Conservation (phyloP, 805 yeast genomes). For the Suhomyces vadensis region DNA sequence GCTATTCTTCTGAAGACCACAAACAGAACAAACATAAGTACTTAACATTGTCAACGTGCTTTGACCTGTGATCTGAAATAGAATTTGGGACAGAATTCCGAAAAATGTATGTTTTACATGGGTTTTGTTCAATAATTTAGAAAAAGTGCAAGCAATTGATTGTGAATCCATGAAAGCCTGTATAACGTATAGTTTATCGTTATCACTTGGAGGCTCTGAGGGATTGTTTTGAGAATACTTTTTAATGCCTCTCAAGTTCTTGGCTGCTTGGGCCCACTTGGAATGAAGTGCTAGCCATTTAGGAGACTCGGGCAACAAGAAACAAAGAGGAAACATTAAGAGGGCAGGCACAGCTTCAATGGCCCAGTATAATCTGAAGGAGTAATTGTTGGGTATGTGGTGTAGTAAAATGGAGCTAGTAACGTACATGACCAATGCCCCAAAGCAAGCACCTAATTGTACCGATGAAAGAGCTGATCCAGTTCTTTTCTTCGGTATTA, state of each 20-base stretch:
- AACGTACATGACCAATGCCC: conserved; percentile 19
- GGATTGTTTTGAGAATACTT: conserved; percentile 1
- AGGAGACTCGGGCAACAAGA: conserved; percentile 34
- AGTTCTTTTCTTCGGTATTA: conserved; percentile 21
- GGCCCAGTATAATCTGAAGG: conserved; percentile 23
- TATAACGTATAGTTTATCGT: conserved; percentile 25
- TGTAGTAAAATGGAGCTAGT: conserved; percentile 16
- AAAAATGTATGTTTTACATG: conserved; percentile 36
- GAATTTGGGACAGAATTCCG: conserved; percentile 41
- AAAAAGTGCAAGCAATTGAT: conserved; percentile 22
- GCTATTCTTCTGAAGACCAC: conserved; percentile 41
- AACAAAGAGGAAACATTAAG: conserved; percentile 17
- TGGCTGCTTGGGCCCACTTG: conserved; percentile 11
- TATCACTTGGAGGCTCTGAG: too few species aligned
- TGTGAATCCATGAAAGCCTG: conserved; percentile 23
- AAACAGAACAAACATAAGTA: conserved; percentile 47
- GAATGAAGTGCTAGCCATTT: conserved; percentile 22
- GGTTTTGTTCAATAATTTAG: conserved; percentile 32
- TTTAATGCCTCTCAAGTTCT: conserved; percentile 6
- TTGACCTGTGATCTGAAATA: conserved; percentile 49
- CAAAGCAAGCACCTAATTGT: conserved; percentile 21
- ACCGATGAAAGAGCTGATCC: conserved; percentile 27
- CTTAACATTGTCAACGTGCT: conserved; percentile 46
- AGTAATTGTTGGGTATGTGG: conserved; percentile 8
- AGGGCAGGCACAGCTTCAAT: conserved; percentile 22